phyloP scores from a whole-genome alignment of 352 stramenopile genomes.

The Pythium aquatile region DNA sequence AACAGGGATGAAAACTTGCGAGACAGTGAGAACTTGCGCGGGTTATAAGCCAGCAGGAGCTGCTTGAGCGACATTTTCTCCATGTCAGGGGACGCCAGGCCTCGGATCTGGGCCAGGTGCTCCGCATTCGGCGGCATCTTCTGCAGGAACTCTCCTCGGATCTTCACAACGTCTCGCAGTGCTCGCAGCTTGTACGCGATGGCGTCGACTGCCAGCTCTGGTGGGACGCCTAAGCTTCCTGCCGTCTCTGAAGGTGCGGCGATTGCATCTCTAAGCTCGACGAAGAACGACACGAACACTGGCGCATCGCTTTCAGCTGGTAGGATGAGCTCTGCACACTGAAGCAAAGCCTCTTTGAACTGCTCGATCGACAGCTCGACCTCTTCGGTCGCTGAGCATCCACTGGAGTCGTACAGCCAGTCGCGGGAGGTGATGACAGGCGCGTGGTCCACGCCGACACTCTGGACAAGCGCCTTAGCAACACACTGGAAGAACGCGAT shows the following conservation, averaged over 20 bases:
- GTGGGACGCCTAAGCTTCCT: not conserved
- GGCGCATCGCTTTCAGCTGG: constrained; percentile 51
- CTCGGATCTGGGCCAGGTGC: constrained; percentile 42
- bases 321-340: constrained; percentile 60
- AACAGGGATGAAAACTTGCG: constrained; percentile 57
- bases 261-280: constrained; percentile 54
- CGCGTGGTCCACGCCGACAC: constrained; percentile 38
- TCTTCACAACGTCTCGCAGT: constrained; percentile 49
- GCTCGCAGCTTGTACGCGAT: constrained; percentile 29
- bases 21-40: constrained; percentile 66
- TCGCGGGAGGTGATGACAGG: constrained; percentile 43
- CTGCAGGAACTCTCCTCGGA: constrained; percentile 54
- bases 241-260: constrained; percentile 7
- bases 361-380: constrained; percentile 36
- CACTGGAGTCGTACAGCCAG: constrained; percentile 69
- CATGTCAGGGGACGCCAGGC: constrained; percentile 44
- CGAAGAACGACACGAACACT: constrained; percentile 49
- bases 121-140: constrained; percentile 47
- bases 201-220: constrained; percentile 16
- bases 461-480: constrained; percentile 57
- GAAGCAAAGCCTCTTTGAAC: constrained; percentile 61
- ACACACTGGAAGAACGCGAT: constrained; percentile 58
- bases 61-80: constrained; percentile 74
- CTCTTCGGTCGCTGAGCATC: not conserved
- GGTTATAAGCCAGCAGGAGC: constrained; percentile 68